phyloP scores from a whole-genome alignment of 768 basidiomycete genomes.

The Hemileccinum rubropunctum region DNA sequence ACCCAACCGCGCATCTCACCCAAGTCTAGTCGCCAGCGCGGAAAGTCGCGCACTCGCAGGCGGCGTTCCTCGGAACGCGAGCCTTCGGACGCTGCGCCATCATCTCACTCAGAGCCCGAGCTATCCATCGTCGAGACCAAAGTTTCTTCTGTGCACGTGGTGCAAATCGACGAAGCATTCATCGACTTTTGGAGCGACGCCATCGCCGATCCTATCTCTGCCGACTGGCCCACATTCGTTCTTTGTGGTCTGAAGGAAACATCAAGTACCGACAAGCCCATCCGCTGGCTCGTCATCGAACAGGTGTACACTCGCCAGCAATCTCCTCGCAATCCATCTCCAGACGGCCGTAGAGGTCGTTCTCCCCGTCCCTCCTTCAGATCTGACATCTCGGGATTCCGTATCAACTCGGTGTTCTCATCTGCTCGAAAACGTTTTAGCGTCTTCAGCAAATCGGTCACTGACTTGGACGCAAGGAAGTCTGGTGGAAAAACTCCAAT shows the following conservation, averaged over 20 bases:
- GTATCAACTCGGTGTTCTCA: slow-evolving; percentile 41
- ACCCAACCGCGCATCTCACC: slow-evolving; percentile 39
- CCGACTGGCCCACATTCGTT: slow-evolving; percentile 66
- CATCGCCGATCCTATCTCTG: slow-evolving; percentile 62
- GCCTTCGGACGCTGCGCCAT: slow-evolving; percentile 7
- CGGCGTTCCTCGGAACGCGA: slow-evolving; percentile 22
- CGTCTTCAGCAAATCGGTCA: slow-evolving; percentile 43
- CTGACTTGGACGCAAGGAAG: slow-evolving; percentile 22
- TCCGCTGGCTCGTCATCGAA: slow-evolving; percentile 71
- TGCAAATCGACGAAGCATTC: slow-evolving; percentile 78
- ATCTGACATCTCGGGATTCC: slow-evolving; percentile 41
- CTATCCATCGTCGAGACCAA: slow-evolving; percentile 32
- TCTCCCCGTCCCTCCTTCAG: slow-evolving; percentile 44
- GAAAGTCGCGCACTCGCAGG: slow-evolving; percentile 26
- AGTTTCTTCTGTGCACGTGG: slow-evolving; percentile 37
- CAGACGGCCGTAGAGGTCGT: slow-evolving; percentile 29
- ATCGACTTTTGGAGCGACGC: slow-evolving; percentile 82
- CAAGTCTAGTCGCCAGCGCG: slow-evolving; percentile 34
- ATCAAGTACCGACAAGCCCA: slow-evolving; percentile 18
- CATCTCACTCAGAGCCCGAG: slow-evolving; percentile 19
- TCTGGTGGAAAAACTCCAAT: slow-evolving; percentile 36
- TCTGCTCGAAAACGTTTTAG: slow-evolving; percentile 63
- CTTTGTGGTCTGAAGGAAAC: slow-evolving; percentile 61
- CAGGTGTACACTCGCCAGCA: slow-evolving; percentile 47
- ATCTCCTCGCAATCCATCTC: slow-evolving; percentile 24